These are phyloP conservation scores for Cardamine resedifolia DNA, from an alignment of 345 rosid genomes.

Conservation along the genomic window DNA sequence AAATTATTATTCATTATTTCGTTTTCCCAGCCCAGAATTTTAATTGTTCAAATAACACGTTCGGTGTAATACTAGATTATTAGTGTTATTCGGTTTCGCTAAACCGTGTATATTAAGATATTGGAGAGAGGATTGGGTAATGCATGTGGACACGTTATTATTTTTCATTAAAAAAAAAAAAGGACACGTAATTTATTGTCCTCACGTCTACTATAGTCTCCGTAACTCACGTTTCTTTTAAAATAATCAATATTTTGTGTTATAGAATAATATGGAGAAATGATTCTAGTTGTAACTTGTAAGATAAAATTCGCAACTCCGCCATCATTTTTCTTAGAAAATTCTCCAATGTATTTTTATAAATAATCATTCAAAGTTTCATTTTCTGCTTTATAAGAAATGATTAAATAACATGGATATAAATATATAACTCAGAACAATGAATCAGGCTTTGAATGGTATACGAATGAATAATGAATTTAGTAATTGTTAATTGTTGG, in stretches of 20 bases:
- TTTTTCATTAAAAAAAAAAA: background rate
- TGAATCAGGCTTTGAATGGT: background rate
- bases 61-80: background rate
- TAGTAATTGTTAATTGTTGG: background rate
- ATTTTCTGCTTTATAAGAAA: background rate
- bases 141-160: constrained; percentile 24
- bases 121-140: background rate
- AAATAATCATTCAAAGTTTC: background rate
- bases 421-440: background rate
- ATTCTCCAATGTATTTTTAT: background rate
- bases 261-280: background rate
- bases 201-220: constrained; percentile 26
- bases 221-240: constrained; percentile 18
- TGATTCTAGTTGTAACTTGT: background rate
- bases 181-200: constrained; percentile 19
- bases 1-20: background rate
- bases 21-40: background rate
- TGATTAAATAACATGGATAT: background rate
- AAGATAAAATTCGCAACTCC: background rate
- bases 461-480: background rate
- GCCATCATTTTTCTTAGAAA: background rate
- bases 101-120: background rate
- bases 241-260: background rate
- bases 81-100: background rate
- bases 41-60: background rate